A percentile compares a stretch with the other conserved stretches of the same genome.
phyloP scores from a whole-genome alignment of 805 yeast species.

The Alloascoidea hylecoeti region DNA sequence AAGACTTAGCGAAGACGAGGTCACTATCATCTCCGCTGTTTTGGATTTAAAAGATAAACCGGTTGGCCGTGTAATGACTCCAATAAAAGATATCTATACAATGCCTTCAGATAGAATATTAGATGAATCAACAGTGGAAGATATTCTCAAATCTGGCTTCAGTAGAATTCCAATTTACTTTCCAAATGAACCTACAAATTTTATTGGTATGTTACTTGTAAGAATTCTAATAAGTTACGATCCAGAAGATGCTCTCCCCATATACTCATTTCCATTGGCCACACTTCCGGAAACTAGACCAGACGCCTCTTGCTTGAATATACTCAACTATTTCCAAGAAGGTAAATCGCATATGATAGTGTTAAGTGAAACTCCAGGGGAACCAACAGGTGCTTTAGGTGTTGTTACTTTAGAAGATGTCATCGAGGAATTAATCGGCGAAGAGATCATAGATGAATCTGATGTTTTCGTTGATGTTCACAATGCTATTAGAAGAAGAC shows the following conservation, averaged over 20 bases:
- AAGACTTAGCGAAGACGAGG: slow-evolving; percentile 67
- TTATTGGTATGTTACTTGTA: slow-evolving; percentile 70
- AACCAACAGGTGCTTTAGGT: slow-evolving; percentile 54
- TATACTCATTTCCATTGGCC: slow-evolving; percentile 68
- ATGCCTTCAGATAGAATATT: slow-evolving; percentile 56
- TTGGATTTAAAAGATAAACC: slow-evolving; percentile 66
- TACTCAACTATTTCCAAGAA: slow-evolving; percentile 71
- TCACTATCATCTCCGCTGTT: slow-evolving; percentile 68
- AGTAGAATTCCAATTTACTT: slow-evolving; percentile 73
- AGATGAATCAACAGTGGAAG: slow-evolving; percentile 58
- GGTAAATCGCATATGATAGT: slow-evolving; percentile 81
- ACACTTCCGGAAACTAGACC: slow-evolving; percentile 70
- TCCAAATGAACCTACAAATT: slow-evolving; percentile 66
- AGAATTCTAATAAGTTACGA: slow-evolving; percentile 70
- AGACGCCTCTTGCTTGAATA: slow-evolving; percentile 66
- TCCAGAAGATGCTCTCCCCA: slow-evolving; percentile 71
- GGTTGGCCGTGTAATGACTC: slow-evolving; percentile 66
- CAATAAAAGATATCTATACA: slow-evolving; percentile 61
- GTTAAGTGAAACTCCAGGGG: slow-evolving; percentile 58
- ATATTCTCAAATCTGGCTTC: slow-evolving; percentile 68
- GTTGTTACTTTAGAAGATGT: slow-evolving; percentile 72
- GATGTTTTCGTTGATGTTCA: slow-evolving; percentile 69
- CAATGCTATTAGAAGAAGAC: slow-evolving; percentile 38
- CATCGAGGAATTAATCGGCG: slow-evolving; percentile 75
- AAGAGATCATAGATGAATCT: slow-evolving; percentile 72